phyloP scores from a whole-genome alignment of 139 green algal species.

The Marvania coccoides region DNA sequence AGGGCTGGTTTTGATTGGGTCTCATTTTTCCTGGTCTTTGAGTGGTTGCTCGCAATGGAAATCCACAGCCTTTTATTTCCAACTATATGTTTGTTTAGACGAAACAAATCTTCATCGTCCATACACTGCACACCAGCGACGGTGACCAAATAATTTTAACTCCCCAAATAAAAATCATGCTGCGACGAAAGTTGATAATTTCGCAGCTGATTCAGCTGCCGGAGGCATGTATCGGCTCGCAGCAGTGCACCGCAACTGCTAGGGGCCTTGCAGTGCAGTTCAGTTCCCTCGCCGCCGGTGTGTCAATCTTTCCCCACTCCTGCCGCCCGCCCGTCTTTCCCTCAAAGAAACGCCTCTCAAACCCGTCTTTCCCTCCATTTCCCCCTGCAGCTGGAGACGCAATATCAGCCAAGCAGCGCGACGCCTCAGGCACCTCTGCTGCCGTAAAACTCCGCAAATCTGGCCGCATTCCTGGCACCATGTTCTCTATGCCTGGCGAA shows the following conservation, averaged over 20 bases:
- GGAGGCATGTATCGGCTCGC: not conserved
- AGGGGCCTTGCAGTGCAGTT: not conserved
- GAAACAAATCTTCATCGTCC: no score
- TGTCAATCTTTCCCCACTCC: not conserved
- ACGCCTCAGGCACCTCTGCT: not conserved
- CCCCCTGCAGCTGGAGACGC: not conserved
- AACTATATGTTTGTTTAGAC: no score
- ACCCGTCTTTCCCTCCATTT: no score
- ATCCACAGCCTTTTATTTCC: no score
- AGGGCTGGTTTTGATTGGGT: no score
- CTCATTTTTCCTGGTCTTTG: no score
- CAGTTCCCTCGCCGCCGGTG: not conserved
- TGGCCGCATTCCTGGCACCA: slow-evolving; percentile 17
- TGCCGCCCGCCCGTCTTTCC: not conserved
- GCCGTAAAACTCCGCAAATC: slow-evolving; percentile 3
- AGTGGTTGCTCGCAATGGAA: no score
- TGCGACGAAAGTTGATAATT: not conserved
- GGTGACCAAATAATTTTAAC: no score
- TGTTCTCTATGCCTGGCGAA: slow-evolving; percentile 24
- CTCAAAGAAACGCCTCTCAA: not conserved
- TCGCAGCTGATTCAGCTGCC: not conserved
- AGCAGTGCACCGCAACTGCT: not conserved
- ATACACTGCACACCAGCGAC: no score
- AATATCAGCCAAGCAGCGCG: not conserved
- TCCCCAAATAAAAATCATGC: not conserved